Evolutionary conservation across 345 rosid genomes (phyloP).

Genomic region (Moricandia moricandioides): DNA sequence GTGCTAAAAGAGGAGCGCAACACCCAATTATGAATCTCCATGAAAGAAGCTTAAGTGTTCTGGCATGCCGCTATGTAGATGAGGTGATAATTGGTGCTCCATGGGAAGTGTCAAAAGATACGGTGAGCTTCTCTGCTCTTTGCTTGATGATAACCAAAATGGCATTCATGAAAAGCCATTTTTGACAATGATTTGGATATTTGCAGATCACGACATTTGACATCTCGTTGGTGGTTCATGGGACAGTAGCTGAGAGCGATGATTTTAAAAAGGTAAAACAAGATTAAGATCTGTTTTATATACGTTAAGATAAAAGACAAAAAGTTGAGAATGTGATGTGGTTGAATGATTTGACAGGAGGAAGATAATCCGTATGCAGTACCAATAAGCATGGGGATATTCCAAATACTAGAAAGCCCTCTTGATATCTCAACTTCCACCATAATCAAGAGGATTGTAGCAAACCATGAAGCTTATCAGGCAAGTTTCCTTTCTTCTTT

Average conservation of each 20-base stretch:
- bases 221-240: slow-evolving; percentile 78
- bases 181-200: slow-evolving; percentile 4
- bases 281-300: not conserved
- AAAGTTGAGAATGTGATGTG: not conserved
- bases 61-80: slow-evolving; percentile 95
- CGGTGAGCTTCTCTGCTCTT: slow-evolving; percentile 47
- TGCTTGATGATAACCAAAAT: not conserved
- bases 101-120: slow-evolving; percentile 85
- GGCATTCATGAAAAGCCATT: not conserved
- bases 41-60: slow-evolving; percentile 84
- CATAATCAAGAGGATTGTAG: slow-evolving; percentile 75
- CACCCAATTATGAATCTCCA: slow-evolving; percentile 90
- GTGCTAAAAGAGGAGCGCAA: slow-evolving; percentile 69
- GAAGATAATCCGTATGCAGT: slow-evolving; percentile 67
- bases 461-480: slow-evolving; percentile 77
- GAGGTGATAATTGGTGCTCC: slow-evolving; percentile 99
- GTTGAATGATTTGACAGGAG: slow-evolving; percentile 42
- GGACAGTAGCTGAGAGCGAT: slow-evolving; percentile 74
- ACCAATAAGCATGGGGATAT: slow-evolving; percentile 78
- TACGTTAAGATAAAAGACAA: not conserved
- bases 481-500: slow-evolving; percentile 35
- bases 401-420: slow-evolving; percentile 69
- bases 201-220: slow-evolving; percentile 80
- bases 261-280: slow-evolving; percentile 33
- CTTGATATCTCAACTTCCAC: slow-evolving; percentile 68